Evolutionary conservation across 2,329 filamentous ascomycete species (phyloP).

Genomic region (Pseudocercospora vitis): DNA sequence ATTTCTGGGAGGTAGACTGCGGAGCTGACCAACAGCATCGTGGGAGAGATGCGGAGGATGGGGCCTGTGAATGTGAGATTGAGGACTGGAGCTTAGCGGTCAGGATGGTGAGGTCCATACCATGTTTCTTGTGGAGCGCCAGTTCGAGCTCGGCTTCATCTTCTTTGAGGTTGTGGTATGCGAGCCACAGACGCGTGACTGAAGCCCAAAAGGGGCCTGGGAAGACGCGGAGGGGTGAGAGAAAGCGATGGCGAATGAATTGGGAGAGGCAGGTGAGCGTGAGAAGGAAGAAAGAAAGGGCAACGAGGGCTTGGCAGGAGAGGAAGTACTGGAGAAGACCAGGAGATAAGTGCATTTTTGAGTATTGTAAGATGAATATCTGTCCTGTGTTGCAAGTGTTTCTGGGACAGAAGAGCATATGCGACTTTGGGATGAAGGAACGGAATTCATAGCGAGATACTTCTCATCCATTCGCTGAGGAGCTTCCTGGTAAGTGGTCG

Average conservation of each 20-base stretch:
- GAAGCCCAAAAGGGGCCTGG: conserved; percentile 22
- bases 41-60: conserved; percentile 33
- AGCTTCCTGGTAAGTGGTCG: too few species aligned
- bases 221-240: conserved; percentile 42
- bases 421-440: too few species aligned
- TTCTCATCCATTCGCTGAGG: too few species aligned
- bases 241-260: conserved; percentile 18
- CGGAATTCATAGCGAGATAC: too few species aligned
- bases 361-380: neutral
- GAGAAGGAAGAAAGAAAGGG: neutral
- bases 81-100: neutral
- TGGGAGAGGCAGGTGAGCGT: neutral
- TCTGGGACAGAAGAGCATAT: neutral
- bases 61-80: conserved; percentile 20
- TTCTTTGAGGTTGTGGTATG: conserved; percentile 52
- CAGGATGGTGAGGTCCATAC: neutral
- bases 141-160: conserved; percentile 45
- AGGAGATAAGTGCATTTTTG: neutral
- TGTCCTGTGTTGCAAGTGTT: neutral
- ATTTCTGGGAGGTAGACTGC: conserved; percentile 57
- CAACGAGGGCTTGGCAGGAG: neutral
- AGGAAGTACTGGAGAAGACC: neutral
- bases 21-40: conserved; percentile 55
- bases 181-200: conserved; percentile 37
- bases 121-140: conserved; percentile 36